These are phyloP conservation scores for Aquilaria yunnanensis DNA, from an alignment of 345 rosid genomes.

Conservation along the genomic window DNA sequence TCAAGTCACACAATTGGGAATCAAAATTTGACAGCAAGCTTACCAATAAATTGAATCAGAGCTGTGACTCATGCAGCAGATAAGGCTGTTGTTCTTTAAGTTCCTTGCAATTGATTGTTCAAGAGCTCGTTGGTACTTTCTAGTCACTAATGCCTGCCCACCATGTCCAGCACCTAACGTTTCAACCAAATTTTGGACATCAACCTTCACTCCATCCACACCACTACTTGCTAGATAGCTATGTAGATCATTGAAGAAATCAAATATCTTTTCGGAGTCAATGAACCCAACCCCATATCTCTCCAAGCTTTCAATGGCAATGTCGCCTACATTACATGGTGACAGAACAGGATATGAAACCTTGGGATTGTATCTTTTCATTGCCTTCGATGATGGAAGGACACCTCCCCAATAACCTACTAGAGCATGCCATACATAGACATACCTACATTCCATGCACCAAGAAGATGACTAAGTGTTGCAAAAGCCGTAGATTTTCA, in stretches of 20 bases:
- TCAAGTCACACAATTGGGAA: too few species aligned
- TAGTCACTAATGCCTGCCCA: conserved; percentile 45
- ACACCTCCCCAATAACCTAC: conserved; percentile 66
- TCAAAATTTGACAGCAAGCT: neutral
- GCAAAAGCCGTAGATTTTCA: neutral
- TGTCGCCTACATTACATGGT: conserved; percentile 31
- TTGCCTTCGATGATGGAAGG: conserved; percentile 35
- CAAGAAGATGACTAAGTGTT: conserved; percentile 2
- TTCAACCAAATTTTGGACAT: conserved; percentile 42
- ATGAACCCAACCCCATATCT: conserved; percentile 39
- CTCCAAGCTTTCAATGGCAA: conserved; percentile 33
- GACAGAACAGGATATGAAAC: conserved; percentile 41
- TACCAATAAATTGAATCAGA: conserved; percentile 53
- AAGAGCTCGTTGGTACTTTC: conserved; percentile 46
- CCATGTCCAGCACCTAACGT: conserved; percentile 48
- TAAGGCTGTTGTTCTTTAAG: conserved; percentile 44
- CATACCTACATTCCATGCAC: conserved; percentile 32
- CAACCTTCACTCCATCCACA: conserved; percentile 49
- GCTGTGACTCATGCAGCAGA: conserved; percentile 57
- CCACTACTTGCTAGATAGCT: conserved; percentile 33
- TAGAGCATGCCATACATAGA: conserved; percentile 59
- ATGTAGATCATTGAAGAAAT: conserved; percentile 46
- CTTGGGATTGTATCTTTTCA: conserved; percentile 47
- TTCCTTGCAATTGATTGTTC: conserved; percentile 42
- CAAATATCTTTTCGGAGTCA: conserved; percentile 27